Conservation (phyloP, 2,329 filamentous ascomycete genomes). For the Calonectria pteridis region DNA sequence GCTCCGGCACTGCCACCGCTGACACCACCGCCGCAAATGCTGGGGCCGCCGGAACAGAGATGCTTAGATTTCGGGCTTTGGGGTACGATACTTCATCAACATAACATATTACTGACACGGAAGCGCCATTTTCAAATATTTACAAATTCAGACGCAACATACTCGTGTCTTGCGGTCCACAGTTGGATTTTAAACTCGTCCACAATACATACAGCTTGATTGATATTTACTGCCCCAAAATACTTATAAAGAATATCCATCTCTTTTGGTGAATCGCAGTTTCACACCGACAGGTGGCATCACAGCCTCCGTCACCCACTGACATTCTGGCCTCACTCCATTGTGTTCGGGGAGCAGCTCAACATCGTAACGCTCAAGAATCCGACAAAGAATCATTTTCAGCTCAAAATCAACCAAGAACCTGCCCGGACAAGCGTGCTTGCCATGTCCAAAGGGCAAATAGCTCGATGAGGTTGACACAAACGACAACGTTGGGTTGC, state of each 20-base stretch:
- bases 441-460: conserved; percentile 25
- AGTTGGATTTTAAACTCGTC: not conserved
- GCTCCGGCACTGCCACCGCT: not conserved
- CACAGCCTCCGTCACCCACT: conserved; percentile 24
- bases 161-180: not conserved
- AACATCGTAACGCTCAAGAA: conserved; percentile 14
- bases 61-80: not conserved
- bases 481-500: conserved; percentile 13
- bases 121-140: not conserved
- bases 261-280: conserved; percentile 7
- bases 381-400: conserved; percentile 19
- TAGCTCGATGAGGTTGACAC: conserved; percentile 24
- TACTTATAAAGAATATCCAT: not conserved
- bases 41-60: not conserved
- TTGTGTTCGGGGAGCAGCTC: conserved; percentile 19
- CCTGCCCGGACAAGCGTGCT: conserved; percentile 25
- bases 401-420: conserved; percentile 27
- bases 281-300: conserved; percentile 26
- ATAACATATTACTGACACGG: not conserved
- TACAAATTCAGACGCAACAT: not conserved
- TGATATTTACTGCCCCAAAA: not conserved
- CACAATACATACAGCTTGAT: not conserved
- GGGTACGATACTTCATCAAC: not conserved
- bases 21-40: not conserved
- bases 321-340: conserved; percentile 12